Conservation (phyloP, 164 flowering plant genomes). For the Litsea cubeba region DNA sequence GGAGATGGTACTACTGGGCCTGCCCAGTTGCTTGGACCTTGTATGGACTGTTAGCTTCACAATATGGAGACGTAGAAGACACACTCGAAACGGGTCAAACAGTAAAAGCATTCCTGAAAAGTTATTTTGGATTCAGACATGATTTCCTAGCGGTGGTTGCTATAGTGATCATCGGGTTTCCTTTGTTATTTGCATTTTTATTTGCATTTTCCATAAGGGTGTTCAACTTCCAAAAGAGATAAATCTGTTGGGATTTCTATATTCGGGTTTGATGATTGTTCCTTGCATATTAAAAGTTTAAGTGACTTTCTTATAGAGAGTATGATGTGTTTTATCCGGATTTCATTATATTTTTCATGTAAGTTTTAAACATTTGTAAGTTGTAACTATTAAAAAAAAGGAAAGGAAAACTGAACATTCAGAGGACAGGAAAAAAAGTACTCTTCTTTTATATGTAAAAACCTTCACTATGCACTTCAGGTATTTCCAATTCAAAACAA, state of each 20-base stretch:
- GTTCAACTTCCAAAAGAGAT: conserved; percentile 40
- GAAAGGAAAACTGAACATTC: no score
- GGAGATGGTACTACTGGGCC: conserved; percentile 55
- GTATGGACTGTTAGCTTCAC: conserved; percentile 47
- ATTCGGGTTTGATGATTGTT: not conserved
- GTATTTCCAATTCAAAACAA: no score
- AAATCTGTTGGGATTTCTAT: not conserved
- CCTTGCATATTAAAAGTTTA: not conserved
- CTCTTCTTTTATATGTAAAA: no score
- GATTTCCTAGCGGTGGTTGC: conserved; percentile 38
- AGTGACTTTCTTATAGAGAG: no score
- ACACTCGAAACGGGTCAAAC: conserved; percentile 2
- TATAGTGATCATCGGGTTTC: conserved; percentile 18
- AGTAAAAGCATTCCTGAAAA: conserved; percentile 25
- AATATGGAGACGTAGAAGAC: conserved; percentile 35
- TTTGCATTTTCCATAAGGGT: conserved; percentile 39
- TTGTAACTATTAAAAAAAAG: no score
- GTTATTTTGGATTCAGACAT: conserved; percentile 35
- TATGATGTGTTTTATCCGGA: no score
- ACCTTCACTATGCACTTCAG: no score
- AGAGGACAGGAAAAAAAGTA: no score
- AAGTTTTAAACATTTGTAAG: no score
- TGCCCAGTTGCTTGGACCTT: conserved; percentile 49
- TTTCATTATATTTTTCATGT: no score
- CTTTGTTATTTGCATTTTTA: conserved; percentile 37